Percentiles rank a stretch among this genome's conserved stretches.
Conservation (phyloP, 2,329 filamentous ascomycete species). For the Xylaria arbuscula region DNA sequence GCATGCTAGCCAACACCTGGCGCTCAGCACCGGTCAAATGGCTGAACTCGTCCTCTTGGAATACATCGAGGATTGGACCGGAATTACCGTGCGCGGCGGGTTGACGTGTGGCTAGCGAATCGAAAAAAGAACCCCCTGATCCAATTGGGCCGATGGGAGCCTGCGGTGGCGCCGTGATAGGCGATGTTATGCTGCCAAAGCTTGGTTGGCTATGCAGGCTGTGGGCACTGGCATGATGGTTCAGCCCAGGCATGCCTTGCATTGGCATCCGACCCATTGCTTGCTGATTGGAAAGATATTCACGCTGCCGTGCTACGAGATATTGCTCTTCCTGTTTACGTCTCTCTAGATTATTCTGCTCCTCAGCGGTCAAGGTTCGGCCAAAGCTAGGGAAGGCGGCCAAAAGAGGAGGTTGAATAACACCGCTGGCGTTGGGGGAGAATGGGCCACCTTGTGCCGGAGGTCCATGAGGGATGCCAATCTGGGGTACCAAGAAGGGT, state of each 20-base stretch:
- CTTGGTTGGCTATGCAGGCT: slow-evolving; percentile 97
- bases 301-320: slow-evolving; percentile 94
- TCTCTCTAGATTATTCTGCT: slow-evolving; percentile 96
- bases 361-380: slow-evolving; percentile 93
- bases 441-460: slow-evolving; percentile 65
- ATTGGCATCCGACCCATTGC: slow-evolving; percentile 78
- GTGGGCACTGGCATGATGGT: slow-evolving; percentile 94
- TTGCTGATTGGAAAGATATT: slow-evolving; percentile 89
- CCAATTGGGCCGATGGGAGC: slow-evolving; percentile 68
- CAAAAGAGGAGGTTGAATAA: slow-evolving; percentile 87
- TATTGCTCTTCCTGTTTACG: slow-evolving; percentile 99
- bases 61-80: slow-evolving; percentile 62
- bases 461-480: slow-evolving; percentile 90
- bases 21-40: slow-evolving; percentile 68
- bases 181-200: slow-evolving; percentile 94
- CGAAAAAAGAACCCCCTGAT: slow-evolving; percentile 76
- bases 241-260: slow-evolving; percentile 69
- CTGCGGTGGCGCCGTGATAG: slow-evolving; percentile 70
- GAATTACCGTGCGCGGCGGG: slow-evolving; percentile 56
- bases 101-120: slow-evolving; percentile 61
- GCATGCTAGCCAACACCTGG: slow-evolving; percentile 61
- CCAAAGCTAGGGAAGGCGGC: slow-evolving; percentile 96
- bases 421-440: slow-evolving; percentile 63
- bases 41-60: slow-evolving; percentile 79
- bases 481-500: slow-evolving; percentile 96